These are phyloP conservation scores for Venturia nashicola DNA, from an alignment of 2,329 filamentous ascomycete species.

Conservation along the genomic window DNA sequence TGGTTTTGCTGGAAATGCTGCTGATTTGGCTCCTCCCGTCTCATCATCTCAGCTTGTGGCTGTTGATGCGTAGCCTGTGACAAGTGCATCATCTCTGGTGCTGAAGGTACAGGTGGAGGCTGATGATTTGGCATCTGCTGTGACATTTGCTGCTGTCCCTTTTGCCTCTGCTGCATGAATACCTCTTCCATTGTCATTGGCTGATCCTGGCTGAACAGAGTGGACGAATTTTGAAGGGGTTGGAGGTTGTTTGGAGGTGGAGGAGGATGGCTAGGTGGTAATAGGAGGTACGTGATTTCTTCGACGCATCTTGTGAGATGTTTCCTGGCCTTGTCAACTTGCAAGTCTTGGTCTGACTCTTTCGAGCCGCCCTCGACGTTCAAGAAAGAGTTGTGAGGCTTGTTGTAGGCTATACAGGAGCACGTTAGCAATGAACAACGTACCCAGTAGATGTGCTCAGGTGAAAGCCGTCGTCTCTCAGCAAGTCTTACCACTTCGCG, in stretches of 20 bases:
- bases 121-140: slow-evolving; percentile 48
- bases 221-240: slow-evolving; percentile 16
- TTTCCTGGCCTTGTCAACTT: slow-evolving; percentile 49
- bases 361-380: slow-evolving; percentile 33
- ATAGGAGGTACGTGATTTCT: slow-evolving; percentile 56
- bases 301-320: slow-evolving; percentile 55
- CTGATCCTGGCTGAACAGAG: slow-evolving; percentile 35
- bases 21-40: slow-evolving; percentile 28
- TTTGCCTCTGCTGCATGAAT: slow-evolving; percentile 44
- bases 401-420: slow-evolving; percentile 29
- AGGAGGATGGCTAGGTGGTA: slow-evolving; percentile 49
- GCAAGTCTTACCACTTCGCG: neutral
- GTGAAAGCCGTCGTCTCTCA: neutral
- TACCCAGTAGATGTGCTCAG: neutral
- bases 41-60: slow-evolving; percentile 30
- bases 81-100: slow-evolving; percentile 31
- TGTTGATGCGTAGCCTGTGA: slow-evolving; percentile 23
- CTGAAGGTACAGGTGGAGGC: slow-evolving; percentile 34
- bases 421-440: slow-evolving; percentile 15
- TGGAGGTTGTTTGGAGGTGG: slow-evolving; percentile 35
- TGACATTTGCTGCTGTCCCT: slow-evolving; percentile 31
- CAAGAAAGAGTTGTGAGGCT: slow-evolving; percentile 37
- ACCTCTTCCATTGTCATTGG: slow-evolving; percentile 46
- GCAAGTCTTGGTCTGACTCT: slow-evolving; percentile 43
- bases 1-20: slow-evolving; percentile 23